Conservation (phyloP, 2,329 filamentous ascomycete species). For the Penicillium sp. region DNA sequence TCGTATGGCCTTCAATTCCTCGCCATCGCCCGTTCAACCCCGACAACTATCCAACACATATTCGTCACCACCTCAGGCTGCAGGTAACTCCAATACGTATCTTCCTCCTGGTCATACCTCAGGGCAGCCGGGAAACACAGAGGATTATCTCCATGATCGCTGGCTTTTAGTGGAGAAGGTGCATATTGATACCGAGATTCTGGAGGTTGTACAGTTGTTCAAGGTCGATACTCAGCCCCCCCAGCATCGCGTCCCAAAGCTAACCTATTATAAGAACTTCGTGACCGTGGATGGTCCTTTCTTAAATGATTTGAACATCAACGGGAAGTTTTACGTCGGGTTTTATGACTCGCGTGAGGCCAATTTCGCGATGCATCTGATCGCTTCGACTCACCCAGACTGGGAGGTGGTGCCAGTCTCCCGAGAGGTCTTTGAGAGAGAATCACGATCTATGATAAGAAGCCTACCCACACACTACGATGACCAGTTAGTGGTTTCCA, state of each 20-base stretch:
- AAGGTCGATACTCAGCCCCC: no score
- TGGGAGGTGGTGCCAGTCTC: neutral
- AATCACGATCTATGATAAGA: neutral
- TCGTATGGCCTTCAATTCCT: no score
- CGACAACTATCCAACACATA: no score
- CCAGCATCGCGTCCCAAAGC: no score
- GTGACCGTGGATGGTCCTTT: slow-evolving; percentile 6
- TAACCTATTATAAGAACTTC: neutral
- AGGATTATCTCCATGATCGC: no score
- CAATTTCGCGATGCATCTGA: neutral
- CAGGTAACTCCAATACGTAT: no score
- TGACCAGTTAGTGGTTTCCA: neutral
- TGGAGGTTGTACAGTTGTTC: slow-evolving; percentile 1
- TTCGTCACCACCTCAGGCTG: no score
- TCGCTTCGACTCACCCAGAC: neutral
- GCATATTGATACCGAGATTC: slow-evolving; percentile 2
- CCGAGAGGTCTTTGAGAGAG: slow-evolving; percentile 1
- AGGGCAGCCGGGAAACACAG: no score
- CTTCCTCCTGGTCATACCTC: no score
- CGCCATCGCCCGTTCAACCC: no score
- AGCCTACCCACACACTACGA: neutral
- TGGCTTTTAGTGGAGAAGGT: slow-evolving; percentile 4
- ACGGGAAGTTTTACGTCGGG: slow-evolving; percentile 6
- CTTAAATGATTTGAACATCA: slow-evolving; percentile 4
- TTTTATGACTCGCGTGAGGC: slow-evolving; percentile 9